Evolutionary conservation across 2,329 filamentous ascomycete genomes (phyloP).

Genomic region (Colletotrichum ledebouriae): DNA sequence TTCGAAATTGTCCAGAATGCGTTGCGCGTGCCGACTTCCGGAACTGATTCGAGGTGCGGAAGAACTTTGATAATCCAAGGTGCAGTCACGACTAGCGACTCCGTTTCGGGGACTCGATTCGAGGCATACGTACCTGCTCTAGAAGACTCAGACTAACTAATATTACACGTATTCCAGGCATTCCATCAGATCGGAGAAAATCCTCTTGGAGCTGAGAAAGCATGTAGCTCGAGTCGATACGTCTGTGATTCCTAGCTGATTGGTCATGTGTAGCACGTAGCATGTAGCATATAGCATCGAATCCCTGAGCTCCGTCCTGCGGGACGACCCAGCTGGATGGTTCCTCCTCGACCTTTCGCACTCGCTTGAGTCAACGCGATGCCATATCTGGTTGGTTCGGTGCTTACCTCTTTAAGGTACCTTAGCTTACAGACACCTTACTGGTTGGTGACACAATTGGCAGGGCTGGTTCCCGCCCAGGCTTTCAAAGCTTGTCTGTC

Average conservation of each 20-base stretch:
- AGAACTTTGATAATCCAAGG: constrained; percentile 7
- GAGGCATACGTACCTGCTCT: constrained; percentile 33
- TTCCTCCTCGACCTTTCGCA: constrained; percentile 12
- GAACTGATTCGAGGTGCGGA: constrained; percentile 5
- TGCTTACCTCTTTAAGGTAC: no score
- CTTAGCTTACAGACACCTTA: no score
- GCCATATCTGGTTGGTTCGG: no score
- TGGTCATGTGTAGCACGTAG: no score
- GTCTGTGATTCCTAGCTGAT: neutral
- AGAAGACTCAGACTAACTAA: no score
- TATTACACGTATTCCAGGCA: no score
- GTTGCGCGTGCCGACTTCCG: constrained; percentile 28
- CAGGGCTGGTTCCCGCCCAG: no score
- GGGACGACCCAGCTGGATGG: neutral
- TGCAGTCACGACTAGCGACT: constrained; percentile 27
- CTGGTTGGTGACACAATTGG: no score
- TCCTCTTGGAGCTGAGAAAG: neutral
- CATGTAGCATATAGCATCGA: no score
- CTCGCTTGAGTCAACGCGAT: constrained; percentile 13
- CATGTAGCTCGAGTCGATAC: neutral
- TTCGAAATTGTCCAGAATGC: no score
- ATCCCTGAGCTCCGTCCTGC: no score
- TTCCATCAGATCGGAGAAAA: neutral
- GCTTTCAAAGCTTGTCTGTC: no score
- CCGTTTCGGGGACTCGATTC: constrained; percentile 45